Conservation (phyloP, 176 grass and related monocot genomes). For the Tillandsia leiboldiana region DNA sequence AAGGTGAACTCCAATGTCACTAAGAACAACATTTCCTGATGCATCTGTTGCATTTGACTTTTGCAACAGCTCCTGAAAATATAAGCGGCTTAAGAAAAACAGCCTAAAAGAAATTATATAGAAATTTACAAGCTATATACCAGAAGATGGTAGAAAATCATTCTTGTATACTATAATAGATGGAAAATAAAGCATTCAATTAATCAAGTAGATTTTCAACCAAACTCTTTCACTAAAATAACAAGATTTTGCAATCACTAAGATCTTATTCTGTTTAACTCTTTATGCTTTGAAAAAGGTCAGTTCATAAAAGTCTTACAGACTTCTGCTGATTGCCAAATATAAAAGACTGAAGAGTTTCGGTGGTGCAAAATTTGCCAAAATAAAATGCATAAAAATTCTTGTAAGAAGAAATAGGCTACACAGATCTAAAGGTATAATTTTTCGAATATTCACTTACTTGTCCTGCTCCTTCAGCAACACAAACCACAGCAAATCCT, state of each 20-base stretch:
- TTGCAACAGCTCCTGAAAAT: conserved; percentile 64
- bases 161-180: background rate
- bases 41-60: conserved; percentile 73
- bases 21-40: conserved; percentile 79
- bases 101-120: background rate
- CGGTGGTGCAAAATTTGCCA: background rate
- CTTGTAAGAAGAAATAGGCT: background rate
- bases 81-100: background rate
- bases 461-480: conserved; percentile 96
- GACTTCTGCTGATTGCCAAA: too few species aligned
- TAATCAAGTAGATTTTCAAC: too few species aligned
- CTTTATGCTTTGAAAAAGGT: too few species aligned
- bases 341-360: background rate
- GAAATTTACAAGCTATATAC: background rate
- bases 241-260: too few species aligned
- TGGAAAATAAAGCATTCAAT: background rate
- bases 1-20: conserved; percentile 85
- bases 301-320: too few species aligned
- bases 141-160: background rate
- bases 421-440: conserved; percentile 2
- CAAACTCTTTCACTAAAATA: too few species aligned
- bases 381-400: conserved; percentile 1
- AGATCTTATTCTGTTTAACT: too few species aligned
- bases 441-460: conserved; percentile 29
- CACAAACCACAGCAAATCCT: conserved; percentile 82